Percentiles rank a stretch among this genome's conserved stretches.
These are phyloP conservation scores for Colletotrichum scovillei DNA, from an alignment of 2,329 filamentous ascomycete species.

Conservation along the genomic window DNA sequence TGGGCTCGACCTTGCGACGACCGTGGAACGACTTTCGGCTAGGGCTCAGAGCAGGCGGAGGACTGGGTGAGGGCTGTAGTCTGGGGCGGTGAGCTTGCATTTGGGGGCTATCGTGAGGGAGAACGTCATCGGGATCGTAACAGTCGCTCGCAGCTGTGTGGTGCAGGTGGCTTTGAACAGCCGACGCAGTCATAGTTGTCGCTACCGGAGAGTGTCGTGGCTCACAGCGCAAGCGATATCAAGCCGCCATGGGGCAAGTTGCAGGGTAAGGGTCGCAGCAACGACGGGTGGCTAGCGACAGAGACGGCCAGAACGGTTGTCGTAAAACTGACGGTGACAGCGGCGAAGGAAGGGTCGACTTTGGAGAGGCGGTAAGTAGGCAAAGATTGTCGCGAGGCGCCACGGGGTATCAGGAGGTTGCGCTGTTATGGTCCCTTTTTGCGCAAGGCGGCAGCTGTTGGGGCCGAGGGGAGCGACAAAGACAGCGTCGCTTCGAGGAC, in stretches of 20 bases:
- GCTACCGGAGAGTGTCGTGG: slow-evolving; percentile 39
- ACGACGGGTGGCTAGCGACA: not conserved
- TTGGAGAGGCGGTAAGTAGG: not conserved
- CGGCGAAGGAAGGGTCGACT: not conserved
- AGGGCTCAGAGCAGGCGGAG: slow-evolving; percentile 51
- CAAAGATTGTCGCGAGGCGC: not conserved
- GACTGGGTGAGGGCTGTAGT: slow-evolving; percentile 55
- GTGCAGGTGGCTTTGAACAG: slow-evolving; percentile 47
- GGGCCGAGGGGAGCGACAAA: slow-evolving; percentile 26
- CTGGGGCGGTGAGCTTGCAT: slow-evolving; percentile 39
- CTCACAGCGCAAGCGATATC: slow-evolving; percentile 37
- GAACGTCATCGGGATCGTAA: slow-evolving; percentile 58
- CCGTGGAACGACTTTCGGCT: slow-evolving; percentile 62
- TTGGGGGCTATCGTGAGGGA: slow-evolving; percentile 53
- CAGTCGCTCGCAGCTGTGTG: slow-evolving; percentile 45
- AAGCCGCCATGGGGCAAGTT: slow-evolving; percentile 46
- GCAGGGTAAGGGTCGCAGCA: not conserved
- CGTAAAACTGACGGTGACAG: not conserved
- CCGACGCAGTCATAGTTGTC: slow-evolving; percentile 54
- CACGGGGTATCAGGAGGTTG: not conserved
- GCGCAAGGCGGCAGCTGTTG: slow-evolving; percentile 22
- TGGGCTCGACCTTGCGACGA: slow-evolving; percentile 65
- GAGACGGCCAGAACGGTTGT: not conserved
- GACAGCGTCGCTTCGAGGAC: slow-evolving; percentile 4
- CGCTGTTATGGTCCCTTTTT: not conserved